Evolutionary conservation across 495 filamentous ascomycete genomes (phyloP).

Genomic region (Lasiosphaeria ovina): DNA sequence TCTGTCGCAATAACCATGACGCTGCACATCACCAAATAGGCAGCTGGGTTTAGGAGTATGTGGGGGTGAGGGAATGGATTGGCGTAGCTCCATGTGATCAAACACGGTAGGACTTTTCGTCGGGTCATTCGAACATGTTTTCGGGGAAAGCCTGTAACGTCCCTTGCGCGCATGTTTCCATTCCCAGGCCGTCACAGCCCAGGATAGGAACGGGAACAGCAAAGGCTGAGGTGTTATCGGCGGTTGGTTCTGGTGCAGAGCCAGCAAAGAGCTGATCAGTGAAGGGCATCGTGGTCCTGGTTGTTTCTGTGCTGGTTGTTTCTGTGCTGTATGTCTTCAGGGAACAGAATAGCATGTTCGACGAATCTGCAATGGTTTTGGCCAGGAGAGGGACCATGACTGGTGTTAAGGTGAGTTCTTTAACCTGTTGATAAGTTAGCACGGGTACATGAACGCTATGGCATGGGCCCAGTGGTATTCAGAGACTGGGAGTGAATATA

Average conservation of each 20-base stretch:
- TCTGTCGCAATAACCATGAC: background rate
- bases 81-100: no score
- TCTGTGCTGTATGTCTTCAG: background rate
- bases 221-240: background rate
- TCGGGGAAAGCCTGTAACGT: background rate
- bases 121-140: background rate
- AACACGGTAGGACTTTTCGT: no score
- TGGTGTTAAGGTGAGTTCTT: background rate
- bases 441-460: no score
- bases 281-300: background rate
- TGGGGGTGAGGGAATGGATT: no score
- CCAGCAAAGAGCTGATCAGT: background rate
- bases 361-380: constrained; percentile 1
- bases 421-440: constrained; percentile 4
- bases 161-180: background rate
- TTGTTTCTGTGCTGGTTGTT: background rate
- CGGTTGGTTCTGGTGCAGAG: background rate
- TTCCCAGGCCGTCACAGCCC: background rate
- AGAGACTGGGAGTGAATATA: background rate
- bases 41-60: no score
- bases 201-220: background rate
- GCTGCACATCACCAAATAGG: background rate
- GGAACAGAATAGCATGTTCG: constrained; percentile 9
- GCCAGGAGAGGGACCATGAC: background rate
- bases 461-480: background rate